Base-by-base conservation (phyloP, 139 green algal genomes). In the Tetratostichococcus sp. region DNA sequence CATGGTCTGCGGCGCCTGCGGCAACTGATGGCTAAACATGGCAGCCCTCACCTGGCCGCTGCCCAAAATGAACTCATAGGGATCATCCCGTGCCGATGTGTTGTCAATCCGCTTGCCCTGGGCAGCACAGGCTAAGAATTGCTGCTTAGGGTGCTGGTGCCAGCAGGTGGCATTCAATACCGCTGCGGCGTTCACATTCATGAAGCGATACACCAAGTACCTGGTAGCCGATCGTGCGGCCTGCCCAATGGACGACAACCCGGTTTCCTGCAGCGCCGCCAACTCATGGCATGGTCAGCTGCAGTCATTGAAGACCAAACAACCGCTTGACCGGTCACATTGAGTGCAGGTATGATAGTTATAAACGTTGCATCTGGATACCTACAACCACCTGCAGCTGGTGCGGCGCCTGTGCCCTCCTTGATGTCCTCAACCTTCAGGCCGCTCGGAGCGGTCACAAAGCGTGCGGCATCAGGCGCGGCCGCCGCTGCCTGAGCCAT, bases 51-150 rank as follows among this genome's bases (percentile, higher is more conserved):
- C 86, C 86, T 90, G 35, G 1, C 77, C 71, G 0, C 32, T 28
- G 2, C 89, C 90, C 30, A 94, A 75, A 22, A 79, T 30, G 70
- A 93, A 94, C 69, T 88, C 79, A 75, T 88, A 93, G 0, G 90
- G 90, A 75, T 93, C 90, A 74, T 94, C 90, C 16, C 83, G 70
- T 21, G 83, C 35, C 5, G 74, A 85, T 17, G 89, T 91, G 80
- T 94, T 94, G 77, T 89, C 90, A 32, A 94, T 92, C 3, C 88
- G 80, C 78, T 94, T 92, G 28, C 78, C 87, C 62, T 81, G 80
- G 30, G 62, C 70, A 68, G n/a, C n/a, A n/a, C n/a, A n/a, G n/a
- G n/a, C n/a, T n/a, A n/a, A n/a, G n/a, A n/a, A n/a, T n/a, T n/a
- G n/a, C n/a, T n/a, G n/a, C n/a, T n/a, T n/a, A n/a, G n/a, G n/a